These are phyloP conservation scores for Kodamaea fukazawae DNA, from an alignment of 805 yeast species.

Conservation along the genomic window DNA sequence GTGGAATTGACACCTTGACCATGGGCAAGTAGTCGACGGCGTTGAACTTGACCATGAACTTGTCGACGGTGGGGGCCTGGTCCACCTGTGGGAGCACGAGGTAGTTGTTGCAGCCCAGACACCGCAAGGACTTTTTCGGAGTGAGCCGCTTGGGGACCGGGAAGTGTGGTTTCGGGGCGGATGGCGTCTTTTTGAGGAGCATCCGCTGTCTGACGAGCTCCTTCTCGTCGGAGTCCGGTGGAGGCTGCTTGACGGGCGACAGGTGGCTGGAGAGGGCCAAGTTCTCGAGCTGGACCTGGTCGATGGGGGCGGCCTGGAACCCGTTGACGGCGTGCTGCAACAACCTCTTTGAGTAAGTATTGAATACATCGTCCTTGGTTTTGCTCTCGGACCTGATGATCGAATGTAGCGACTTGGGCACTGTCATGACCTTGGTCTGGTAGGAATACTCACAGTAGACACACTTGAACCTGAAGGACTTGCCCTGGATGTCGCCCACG, in stretches of 20 bases:
- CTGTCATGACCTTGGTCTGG: constrained; percentile 34
- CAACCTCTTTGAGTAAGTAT: not conserved
- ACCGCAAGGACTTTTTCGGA: constrained; percentile 23
- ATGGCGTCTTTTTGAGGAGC: not conserved
- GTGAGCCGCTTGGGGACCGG: constrained; percentile 14
- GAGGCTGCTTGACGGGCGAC: too few relatives aligned
- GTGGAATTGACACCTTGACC: constrained; percentile 19
- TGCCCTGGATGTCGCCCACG: constrained; percentile 19
- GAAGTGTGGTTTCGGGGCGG: not conserved
- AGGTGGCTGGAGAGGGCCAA: constrained; percentile 9
- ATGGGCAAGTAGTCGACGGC: constrained; percentile 36
- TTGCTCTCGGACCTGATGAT: constrained; percentile 20
- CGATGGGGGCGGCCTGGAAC: constrained; percentile 4
- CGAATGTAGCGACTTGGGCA: constrained; percentile 39
- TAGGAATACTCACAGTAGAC: constrained; percentile 32
- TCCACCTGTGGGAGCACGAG: constrained; percentile 27
- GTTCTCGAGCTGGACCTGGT: constrained; percentile 6
- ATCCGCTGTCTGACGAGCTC: not conserved
- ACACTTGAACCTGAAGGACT: constrained; percentile 41
- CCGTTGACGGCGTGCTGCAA: constrained; percentile 30
- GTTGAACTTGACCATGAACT: constrained; percentile 28
- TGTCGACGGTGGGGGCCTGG: constrained; percentile 21
- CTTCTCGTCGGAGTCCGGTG: not conserved
- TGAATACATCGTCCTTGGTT: not conserved
- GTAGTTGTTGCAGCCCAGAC: constrained; percentile 28